Percentiles rank a stretch among this genome's conserved stretches.
Conservation (phyloP, 306 rosid species). For the Aeschynomene evenia region DNA sequence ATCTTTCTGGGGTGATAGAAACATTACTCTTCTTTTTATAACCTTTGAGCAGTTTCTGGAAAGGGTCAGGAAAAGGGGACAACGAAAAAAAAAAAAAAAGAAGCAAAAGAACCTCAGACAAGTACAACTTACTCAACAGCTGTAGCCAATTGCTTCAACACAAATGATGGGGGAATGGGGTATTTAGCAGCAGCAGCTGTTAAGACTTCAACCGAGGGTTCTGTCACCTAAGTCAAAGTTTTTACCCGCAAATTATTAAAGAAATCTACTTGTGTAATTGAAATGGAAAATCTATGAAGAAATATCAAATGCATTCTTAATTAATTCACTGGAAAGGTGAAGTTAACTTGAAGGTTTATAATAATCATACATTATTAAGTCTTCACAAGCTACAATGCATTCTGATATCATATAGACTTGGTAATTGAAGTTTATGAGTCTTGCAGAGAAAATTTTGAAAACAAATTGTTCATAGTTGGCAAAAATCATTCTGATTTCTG, state of each 20-base stretch:
- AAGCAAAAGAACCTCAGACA: constrained; percentile 26
- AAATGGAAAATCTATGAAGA: constrained; percentile 10
- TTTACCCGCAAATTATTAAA: constrained; percentile 27
- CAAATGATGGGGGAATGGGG: constrained; percentile 69
- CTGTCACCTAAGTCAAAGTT: constrained; percentile 52
- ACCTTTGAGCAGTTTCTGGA: constrained; percentile 15
- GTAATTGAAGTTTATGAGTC: constrained; percentile 7
- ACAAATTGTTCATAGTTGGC: constrained; percentile 10
- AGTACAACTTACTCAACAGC: constrained; percentile 82
- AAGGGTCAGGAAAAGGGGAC: constrained; percentile 17
- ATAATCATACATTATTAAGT: constrained; percentile 2
- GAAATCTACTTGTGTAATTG: constrained; percentile 16
- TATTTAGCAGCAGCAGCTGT: constrained; percentile 54
- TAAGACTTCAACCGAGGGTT: constrained; percentile 80
- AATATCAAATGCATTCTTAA: constrained; percentile 2
- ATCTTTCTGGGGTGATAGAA: constrained; percentile 23
- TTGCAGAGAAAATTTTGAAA: not conserved
- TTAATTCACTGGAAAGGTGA: constrained; percentile 7
- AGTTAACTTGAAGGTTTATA: not conserved
- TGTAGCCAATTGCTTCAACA: constrained; percentile 76
- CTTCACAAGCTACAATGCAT: constrained; percentile 14
- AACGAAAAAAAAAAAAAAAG: no score
- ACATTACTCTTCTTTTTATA: constrained; percentile 6
- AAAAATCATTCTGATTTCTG: constrained; percentile 10
- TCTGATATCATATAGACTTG: not conserved